Base-by-base conservation (phyloP, 495 filamentous ascomycete species). In the Sabuloglossum arenarium region DNA sequence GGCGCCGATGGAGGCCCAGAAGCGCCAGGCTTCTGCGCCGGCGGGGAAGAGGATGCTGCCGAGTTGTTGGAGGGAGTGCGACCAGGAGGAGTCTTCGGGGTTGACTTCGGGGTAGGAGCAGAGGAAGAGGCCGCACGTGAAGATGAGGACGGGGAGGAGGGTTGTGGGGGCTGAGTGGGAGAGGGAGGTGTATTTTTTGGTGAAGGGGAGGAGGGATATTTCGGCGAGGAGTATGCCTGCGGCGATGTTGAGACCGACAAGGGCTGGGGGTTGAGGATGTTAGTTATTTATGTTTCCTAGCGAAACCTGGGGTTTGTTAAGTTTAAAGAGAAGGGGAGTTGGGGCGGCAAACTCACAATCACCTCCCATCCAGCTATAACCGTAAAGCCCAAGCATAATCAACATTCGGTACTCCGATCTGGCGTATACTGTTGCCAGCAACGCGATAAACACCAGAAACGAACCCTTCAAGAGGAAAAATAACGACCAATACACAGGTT, bases 401-500 rank as follows among this genome's bases (percentile, higher is more conserved):
- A 73, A 63, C 66, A 82, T 68, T 23, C 80, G 72, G 62, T 73
- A 79, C 47, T 71, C 68, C 51, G 75, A 73, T 58, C 72, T 75
- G 59, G 78, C 68, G 59, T 76, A 78, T 63, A 74, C 69, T 0
- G 75, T 77, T 2, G 75, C 75, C 19, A 75, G 65, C 3, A 80
- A 64, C 39, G 78, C 68, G 12, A 75, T 66, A 57, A 80, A 84
- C 2, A 82, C 74, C 54, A 77, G 62, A 74, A 82, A 79, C 21
- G 75, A 77, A 4, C 77, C 77, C 60, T 75, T 73, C 30, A 84
- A 64, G 46, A 84, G 61, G 1, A 77, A 79, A n/a, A 79, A 63
- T 34, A 84, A 60, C 4, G 80, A 79, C 80, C 80, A 84, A 61
- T 81, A 79, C 50, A 82, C 78, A 28, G 73, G 74, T 59, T 82